phyloP scores from a whole-genome alignment of 139 green algal species.

The Chlorella sp. region DNA sequence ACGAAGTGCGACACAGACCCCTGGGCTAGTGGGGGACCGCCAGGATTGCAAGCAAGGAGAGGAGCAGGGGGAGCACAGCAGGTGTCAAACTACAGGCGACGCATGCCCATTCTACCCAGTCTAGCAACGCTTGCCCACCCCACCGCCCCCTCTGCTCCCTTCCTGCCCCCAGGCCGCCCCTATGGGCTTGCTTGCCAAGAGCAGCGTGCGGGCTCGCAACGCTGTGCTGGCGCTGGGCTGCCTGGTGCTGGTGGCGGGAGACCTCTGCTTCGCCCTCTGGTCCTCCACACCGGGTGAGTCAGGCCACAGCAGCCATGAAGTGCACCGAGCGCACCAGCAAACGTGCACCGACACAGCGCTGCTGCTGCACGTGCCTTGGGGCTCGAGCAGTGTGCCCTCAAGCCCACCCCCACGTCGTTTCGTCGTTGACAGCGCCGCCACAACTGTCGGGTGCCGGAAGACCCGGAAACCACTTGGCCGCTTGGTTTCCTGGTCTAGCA shows the following conservation, averaged over 20 bases:
- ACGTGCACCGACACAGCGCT: no score
- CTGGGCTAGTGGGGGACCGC: no score
- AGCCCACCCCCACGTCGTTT: background rate
- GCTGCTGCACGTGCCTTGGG: no score
- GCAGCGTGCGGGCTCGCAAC: slow-evolving; percentile 66
- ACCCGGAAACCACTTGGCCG: no score
- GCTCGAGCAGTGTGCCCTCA: no score
- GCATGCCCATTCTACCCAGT: background rate
- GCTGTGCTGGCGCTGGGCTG: slow-evolving; percentile 72
- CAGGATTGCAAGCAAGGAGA: no score
- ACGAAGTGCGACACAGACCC: no score
- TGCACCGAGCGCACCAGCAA: no score
- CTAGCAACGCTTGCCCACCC: background rate
- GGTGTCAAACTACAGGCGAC: background rate
- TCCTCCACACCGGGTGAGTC: slow-evolving; percentile 29
- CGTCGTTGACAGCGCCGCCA: no score
- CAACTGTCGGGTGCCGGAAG: no score
- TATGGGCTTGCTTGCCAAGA: slow-evolving; percentile 60
- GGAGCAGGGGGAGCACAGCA: background rate
- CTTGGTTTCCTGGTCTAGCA: no score
- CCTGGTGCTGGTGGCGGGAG: slow-evolving; percentile 66
- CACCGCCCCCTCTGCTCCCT: background rate
- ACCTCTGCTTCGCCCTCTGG: slow-evolving; percentile 64
- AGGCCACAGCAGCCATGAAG: no score
- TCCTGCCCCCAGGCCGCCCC: slow-evolving; percentile 56